Evolutionary conservation across 2,329 filamentous ascomycete genomes (phyloP).

Genomic region (Claviceps digitariae): DNA sequence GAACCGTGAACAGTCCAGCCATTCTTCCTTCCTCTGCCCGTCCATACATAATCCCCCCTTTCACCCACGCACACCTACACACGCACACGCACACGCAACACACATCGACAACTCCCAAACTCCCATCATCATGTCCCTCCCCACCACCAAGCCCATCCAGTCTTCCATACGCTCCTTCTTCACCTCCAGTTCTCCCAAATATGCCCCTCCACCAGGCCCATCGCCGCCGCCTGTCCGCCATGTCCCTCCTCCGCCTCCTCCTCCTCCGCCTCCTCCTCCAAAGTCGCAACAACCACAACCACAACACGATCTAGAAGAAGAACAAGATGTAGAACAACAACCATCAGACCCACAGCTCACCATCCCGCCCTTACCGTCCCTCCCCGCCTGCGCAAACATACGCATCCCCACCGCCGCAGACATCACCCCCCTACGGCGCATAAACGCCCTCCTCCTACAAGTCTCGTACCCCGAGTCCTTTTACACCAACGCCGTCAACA

Average conservation of each 20-base stretch:
- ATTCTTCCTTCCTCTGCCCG: neutral
- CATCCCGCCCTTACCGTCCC: conserved; percentile 12
- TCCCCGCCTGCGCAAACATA: conserved; percentile 38
- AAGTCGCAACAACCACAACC: conserved; percentile 8
- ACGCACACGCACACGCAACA: neutral
- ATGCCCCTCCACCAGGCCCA: conserved; percentile 19
- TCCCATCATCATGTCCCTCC: conserved; percentile 28
- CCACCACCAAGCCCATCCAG: conserved; percentile 27
- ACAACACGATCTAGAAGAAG: neutral
- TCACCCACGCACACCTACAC: neutral
- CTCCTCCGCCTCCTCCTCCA: conserved; percentile 11
- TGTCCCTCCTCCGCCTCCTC: conserved; percentile 9
- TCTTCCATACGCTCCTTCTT: conserved; percentile 53
- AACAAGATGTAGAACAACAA: conserved; percentile 5
- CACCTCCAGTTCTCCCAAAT: conserved; percentile 28
- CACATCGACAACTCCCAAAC: neutral
- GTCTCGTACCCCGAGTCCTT: conserved; percentile 52
- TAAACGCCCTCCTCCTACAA: conserved; percentile 51
- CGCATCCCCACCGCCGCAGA: conserved; percentile 35
- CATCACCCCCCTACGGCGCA: conserved; percentile 45
- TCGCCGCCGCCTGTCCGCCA: conserved; percentile 15
- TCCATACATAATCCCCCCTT: no score
- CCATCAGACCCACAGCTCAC: conserved; percentile 16
- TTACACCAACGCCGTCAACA: conserved; percentile 40
- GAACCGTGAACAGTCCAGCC: neutral